Evolutionary conservation across 495 filamentous ascomycete species (phyloP).

Genomic region (Xylaria flabelliformis): DNA sequence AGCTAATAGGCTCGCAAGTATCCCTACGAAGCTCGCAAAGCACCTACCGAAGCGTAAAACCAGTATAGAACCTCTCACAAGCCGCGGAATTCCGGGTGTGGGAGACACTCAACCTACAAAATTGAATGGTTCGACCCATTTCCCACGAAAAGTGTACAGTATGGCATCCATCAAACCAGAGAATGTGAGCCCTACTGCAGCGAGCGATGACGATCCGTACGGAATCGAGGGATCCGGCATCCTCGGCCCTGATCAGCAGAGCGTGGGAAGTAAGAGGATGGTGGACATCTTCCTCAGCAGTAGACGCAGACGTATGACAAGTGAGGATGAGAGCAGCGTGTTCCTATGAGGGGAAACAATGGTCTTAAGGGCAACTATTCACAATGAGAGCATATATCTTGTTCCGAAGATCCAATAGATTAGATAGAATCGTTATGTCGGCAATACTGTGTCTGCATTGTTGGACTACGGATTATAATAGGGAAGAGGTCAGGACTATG

Average conservation of each 20-base stretch:
- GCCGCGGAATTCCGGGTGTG: constrained; percentile 46
- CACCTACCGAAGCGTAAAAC: constrained; percentile 33
- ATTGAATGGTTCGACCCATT: constrained; percentile 21
- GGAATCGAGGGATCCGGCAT: constrained; percentile 36
- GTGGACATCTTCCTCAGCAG: constrained; percentile 66
- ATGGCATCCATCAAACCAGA: constrained; percentile 35
- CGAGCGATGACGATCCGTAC: constrained; percentile 36
- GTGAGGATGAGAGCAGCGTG: constrained; percentile 33
- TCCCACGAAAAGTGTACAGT: constrained; percentile 37
- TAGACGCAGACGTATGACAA: constrained; percentile 54
- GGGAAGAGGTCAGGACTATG: background rate
- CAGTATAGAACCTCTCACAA: constrained; percentile 28
- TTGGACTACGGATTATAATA: constrained; percentile 16
- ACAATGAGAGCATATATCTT: background rate
- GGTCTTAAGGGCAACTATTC: background rate
- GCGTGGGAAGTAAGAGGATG: constrained; percentile 62
- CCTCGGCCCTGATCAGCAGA: constrained; percentile 44
- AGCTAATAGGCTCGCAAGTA: constrained; percentile 1
- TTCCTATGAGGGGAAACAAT: constrained; percentile 25
- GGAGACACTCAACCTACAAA: constrained; percentile 46
- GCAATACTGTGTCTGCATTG: constrained; percentile 4
- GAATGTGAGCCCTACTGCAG: constrained; percentile 35
- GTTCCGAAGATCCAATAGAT: constrained; percentile 1
- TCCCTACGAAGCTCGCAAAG: constrained; percentile 28
- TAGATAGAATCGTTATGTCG: constrained; percentile 21